Conservation (phyloP, 2,329 filamentous ascomycete species). For the Ophiostoma australiae region DNA sequence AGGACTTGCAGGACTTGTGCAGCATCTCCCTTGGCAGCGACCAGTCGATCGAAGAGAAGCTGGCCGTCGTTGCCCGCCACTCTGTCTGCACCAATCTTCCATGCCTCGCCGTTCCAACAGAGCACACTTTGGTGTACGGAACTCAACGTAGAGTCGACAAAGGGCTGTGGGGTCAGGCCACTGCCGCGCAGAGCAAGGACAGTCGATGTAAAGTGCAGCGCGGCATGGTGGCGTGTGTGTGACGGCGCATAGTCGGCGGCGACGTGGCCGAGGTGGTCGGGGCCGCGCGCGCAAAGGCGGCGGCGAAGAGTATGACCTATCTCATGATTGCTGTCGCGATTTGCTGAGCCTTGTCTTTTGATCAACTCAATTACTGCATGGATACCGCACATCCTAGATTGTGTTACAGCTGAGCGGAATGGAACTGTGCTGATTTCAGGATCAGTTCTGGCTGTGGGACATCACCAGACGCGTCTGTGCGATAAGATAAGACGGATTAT, state of each 20-base stretch:
- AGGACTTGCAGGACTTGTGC: constrained; percentile 40
- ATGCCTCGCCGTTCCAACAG: constrained; percentile 98
- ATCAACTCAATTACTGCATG: constrained; percentile 46
- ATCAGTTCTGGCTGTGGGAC: neutral
- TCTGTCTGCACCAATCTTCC: constrained; percentile 57
- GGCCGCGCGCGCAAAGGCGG: constrained; percentile 53
- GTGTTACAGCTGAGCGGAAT: neutral
- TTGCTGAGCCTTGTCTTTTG: constrained; percentile 18
- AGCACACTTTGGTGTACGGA: constrained; percentile 48
- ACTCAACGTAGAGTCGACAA: constrained; percentile 36
- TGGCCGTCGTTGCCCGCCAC: constrained; percentile 69
- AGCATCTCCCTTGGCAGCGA: neutral
- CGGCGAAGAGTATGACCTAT: constrained; percentile 19
- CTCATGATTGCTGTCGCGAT: constrained; percentile 27
- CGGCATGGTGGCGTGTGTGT: constrained; percentile 28
- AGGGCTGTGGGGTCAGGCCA: constrained; percentile 66
- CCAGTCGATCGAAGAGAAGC: constrained; percentile 52
- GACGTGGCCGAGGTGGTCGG: constrained; percentile 51
- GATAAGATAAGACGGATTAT: constrained; percentile 6
- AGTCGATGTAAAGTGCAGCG: constrained; percentile 67
- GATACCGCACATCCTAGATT: constrained; percentile 55
- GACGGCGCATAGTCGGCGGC: constrained; percentile 30
- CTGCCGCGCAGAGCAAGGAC: constrained; percentile 86
- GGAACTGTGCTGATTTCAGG: neutral
- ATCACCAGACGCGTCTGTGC: neutral